Evolutionary conservation across 768 basidiomycete species (phyloP).

Genomic region (Heimioporus sp.): DNA sequence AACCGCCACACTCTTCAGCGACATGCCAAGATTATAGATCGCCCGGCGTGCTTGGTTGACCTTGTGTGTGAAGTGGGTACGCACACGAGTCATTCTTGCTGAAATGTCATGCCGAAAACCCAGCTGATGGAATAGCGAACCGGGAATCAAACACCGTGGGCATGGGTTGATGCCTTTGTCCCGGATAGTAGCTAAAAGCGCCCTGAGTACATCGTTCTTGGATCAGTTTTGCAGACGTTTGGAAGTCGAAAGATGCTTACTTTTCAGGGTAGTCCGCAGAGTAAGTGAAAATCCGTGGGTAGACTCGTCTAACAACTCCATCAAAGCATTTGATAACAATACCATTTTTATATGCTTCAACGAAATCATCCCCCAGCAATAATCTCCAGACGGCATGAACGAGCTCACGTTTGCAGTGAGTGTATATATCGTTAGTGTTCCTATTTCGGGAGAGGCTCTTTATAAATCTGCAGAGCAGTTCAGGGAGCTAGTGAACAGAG

Average conservation of each 20-base stretch:
- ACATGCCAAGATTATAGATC: background rate
- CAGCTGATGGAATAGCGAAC: background rate
- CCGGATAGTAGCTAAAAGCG: background rate
- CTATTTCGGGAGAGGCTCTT: background rate
- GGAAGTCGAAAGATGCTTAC: no score
- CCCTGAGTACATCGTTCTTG: no score
- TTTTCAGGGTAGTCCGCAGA: background rate
- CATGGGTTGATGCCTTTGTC: background rate
- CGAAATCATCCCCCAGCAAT: background rate
- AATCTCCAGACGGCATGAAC: constrained; percentile 1
- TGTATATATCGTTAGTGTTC: background rate
- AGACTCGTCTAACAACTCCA: background rate
- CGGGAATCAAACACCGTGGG: background rate
- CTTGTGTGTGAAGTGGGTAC: background rate
- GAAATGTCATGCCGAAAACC: background rate
- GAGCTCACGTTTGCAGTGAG: constrained; percentile 1
- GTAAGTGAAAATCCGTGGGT: constrained; percentile 1
- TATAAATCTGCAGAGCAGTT: background rate
- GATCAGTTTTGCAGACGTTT: no score
- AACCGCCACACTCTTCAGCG: background rate
- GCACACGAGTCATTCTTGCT: background rate
- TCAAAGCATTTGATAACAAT: background rate
- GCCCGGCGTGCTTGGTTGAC: background rate
- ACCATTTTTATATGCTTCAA: background rate
- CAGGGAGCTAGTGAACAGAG: background rate